phyloP scores from a whole-genome alignment of 805 yeast genomes.

The Saccharomycodes ludwigii region DNA sequence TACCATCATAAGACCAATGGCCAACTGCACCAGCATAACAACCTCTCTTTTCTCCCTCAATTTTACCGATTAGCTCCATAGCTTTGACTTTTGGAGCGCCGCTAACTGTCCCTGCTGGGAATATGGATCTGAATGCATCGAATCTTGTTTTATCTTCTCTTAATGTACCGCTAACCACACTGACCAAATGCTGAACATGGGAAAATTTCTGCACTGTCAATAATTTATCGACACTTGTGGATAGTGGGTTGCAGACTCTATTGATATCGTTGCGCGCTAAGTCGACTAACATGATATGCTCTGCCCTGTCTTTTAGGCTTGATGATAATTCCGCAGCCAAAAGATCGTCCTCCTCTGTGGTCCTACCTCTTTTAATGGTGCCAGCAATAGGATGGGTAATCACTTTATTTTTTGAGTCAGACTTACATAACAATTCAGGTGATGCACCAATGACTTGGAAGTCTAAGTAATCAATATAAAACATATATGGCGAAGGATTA shows the following conservation, averaged over 20 bases:
- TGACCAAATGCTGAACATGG: conserved; percentile 93
- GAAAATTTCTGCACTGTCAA: conserved; percentile 87
- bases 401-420: conserved; percentile 59
- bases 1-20: conserved; percentile 93
- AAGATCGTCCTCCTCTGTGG: conserved; percentile 81
- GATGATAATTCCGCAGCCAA: conserved; percentile 63
- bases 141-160: conserved; percentile 77
- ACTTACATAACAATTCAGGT: conserved; percentile 83
- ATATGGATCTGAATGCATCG: conserved; percentile 94
- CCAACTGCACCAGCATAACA: conserved; percentile 99
- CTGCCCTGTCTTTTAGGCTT: conserved; percentile 88
- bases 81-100: conserved; percentile 98
- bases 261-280: conserved; percentile 94
- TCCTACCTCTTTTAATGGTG: conserved; percentile 80
- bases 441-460: conserved; percentile 97
- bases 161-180: conserved; percentile 86
- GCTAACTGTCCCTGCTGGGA: conserved; percentile 98
- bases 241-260: conserved; percentile 78
- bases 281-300: conserved; percentile 97
- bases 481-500: conserved; percentile 94
- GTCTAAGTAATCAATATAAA: conserved; percentile 82
- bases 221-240: conserved; percentile 79
- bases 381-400: conserved; percentile 98
- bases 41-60: conserved; percentile 88
- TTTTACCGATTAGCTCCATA: conserved; percentile 84